Evolutionary conservation across 2,329 filamentous ascomycete species (phyloP), one percentile per base, ranked within the genome.

Genomic region (Aspergillus vadensis): DNA sequence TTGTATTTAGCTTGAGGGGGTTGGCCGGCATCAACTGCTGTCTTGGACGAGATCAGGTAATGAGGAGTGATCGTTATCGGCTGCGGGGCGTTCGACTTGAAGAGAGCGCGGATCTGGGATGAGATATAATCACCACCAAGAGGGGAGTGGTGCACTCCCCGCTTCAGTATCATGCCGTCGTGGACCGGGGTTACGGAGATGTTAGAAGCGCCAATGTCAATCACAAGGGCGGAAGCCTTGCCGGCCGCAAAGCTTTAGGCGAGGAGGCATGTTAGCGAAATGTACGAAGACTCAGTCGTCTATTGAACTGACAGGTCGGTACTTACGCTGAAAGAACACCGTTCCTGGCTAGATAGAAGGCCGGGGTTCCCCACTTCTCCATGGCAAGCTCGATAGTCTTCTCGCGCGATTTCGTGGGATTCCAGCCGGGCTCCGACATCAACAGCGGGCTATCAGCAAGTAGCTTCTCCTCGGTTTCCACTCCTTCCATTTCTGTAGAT

Each of bases 351-450:
- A 98, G 82, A 85, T 94, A 99, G 77, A 97, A 98, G 5, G 95
- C 95, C 17, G 95, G 95, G 58, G 90, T 90, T 27, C 92, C 93
- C 92, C 95, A 99, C 72, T 88, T 91, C 82, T 99, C 95, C 89
- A 99, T 97, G 61, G 92, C 92, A 64, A 98, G 88, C 80, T 99
- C 95, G 70, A 97, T 94, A 43, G 90, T 89, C 85, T 95, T 96
- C 80, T 99, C 95, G 62, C 96, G 85, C 62, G 90, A 87, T 81
- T 97, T 97, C 47, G 86, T 78, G 25, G 88, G 85, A 78, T 97
- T 98, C 93, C 94, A 98, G 10, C 91, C 90, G 14, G 93, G 91
- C 78, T 99, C 95, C 0, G 92, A 97, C 86, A 99, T 89, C 61
- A 99, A 83, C 62, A 99, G 81, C 7, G 95, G 96, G 76, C 91